Evolutionary conservation across 73 alveolate genomes (phyloP).

Genomic region (Stentor coeruleus): DNA sequence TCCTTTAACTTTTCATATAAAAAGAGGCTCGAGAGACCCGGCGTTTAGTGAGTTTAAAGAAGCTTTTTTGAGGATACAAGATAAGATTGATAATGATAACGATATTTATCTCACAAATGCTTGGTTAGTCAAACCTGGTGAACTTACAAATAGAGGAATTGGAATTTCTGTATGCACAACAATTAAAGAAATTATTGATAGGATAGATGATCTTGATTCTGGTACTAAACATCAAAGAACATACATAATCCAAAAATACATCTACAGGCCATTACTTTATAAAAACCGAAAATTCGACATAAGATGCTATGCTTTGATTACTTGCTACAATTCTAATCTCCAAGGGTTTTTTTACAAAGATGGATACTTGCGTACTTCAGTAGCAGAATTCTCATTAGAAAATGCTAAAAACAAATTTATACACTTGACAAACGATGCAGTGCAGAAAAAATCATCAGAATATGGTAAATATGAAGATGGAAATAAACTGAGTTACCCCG

Average conservation of each 20-base stretch:
- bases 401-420: slow-evolving; percentile 53
- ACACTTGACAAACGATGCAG: slow-evolving; percentile 96
- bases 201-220: slow-evolving; percentile 26
- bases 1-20: slow-evolving; percentile 76
- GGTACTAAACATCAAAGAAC: slow-evolving; percentile 52
- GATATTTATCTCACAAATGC: slow-evolving; percentile 20
- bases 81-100: slow-evolving; percentile 15
- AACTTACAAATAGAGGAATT: slow-evolving; percentile 52
- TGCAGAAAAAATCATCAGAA: slow-evolving; percentile 79
- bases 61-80: slow-evolving; percentile 28
- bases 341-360: slow-evolving; percentile 69
- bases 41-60: slow-evolving; percentile 47
- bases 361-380: slow-evolving; percentile 73
- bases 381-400: slow-evolving; percentile 58
- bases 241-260: slow-evolving; percentile 80
- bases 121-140: slow-evolving; percentile 61
- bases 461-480: slow-evolving; percentile 96
- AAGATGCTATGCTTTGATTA: slow-evolving; percentile 77
- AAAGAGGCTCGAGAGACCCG: slow-evolving; percentile 57
- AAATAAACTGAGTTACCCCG: slow-evolving; percentile 62
- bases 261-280: slow-evolving; percentile 88
- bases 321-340: slow-evolving; percentile 55
- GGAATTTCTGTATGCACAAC: slow-evolving; percentile 41
- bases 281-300: slow-evolving; percentile 93
- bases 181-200: slow-evolving; percentile 26